Evolutionary conservation across 2,329 filamentous ascomycete species (phyloP), one percentile per base, ranked within the genome.

Genomic region (Phyllosticta citribraziliensis): DNA sequence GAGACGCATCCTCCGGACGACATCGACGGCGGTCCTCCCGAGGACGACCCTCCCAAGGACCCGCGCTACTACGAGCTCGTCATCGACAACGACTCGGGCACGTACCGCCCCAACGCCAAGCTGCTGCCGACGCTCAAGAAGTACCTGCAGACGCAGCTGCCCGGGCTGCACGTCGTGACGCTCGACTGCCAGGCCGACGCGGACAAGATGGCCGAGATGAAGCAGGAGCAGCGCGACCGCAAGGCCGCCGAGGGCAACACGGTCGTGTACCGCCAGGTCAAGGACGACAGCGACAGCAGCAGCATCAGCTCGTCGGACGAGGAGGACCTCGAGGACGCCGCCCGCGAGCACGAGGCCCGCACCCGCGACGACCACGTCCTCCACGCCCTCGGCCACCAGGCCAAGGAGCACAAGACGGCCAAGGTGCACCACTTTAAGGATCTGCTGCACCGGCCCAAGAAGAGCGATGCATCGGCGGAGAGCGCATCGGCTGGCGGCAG

Each of bases 21-120:
- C 2, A 71, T 79, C 77, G n/a, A 70, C 73, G 58, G 79, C 80
- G 72, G 74, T 2, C 70, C 78, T 2, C 74, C 77, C 1, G 58
- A 69, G 30, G 66, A 71, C 2, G 75, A 78, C 3, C 71, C 78
- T 2, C 79, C 80, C 3, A 79, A 72, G 5, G 81, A 86, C 58
- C 83, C 84, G 0, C 68, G 71, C 4, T 75, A 83, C 70, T 97
- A 96, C 72, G 88, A 96, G 71, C 82, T 97, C 9, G 79, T 94
- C 65, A 97, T 97, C 69, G 93, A 97, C 77, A 97, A 97, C 69
- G 93, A 96, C 74, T 91, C 87, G 60, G 93, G 93, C 11, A 97
- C 93, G 0, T 97, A 97, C 73, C 84, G 93, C 0, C 93, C 93
- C 0, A 91, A 95, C 69, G 88, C 88, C 61, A 81, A 85, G 11